A percentile compares a stretch with the other conserved stretches of the same genome.
phyloP scores from a whole-genome alignment of 1,284 basidiomycete genomes.

The Trametes polyzona region DNA sequence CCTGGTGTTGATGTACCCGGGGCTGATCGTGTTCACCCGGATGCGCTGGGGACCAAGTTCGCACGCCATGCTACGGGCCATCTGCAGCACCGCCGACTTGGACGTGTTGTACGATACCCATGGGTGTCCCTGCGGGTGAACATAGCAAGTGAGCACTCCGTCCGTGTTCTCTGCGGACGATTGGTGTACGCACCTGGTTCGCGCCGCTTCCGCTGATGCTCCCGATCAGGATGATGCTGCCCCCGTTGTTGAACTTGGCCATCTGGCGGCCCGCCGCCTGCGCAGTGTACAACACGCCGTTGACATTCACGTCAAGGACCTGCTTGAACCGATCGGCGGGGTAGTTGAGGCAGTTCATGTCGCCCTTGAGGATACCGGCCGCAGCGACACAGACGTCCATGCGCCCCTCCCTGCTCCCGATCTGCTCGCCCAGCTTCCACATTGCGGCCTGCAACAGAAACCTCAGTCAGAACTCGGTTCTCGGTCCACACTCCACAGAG shows the following conservation, averaged over 20 bases:
- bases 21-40: slow-evolving; percentile 74
- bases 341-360: slow-evolving; percentile 69
- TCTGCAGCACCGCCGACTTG: slow-evolving; percentile 82
- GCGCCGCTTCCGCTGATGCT: slow-evolving; percentile 87
- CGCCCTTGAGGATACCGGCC: slow-evolving; percentile 54
- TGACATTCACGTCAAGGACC: slow-evolving; percentile 78
- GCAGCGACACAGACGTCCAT: slow-evolving; percentile 79
- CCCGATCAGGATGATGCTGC: slow-evolving; percentile 82
- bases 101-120: slow-evolving; percentile 77
- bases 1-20: slow-evolving; percentile 75
- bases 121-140: slow-evolving; percentile 52
- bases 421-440: slow-evolving; percentile 58
- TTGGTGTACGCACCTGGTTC: slow-evolving; percentile 57
- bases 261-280: slow-evolving; percentile 81
- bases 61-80: slow-evolving; percentile 82
- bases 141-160: neutral
- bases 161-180: neutral
- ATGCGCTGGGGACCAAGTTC: slow-evolving; percentile 74
- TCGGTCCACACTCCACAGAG: neutral
- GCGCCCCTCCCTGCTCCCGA: slow-evolving; percentile 64
- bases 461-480: neutral
- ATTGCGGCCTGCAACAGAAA: slow-evolving; percentile 38
- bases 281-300: slow-evolving; percentile 76
- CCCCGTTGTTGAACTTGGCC: slow-evolving; percentile 65
- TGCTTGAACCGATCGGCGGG: slow-evolving; percentile 68